Evolutionary conservation across 345 rosid genomes (phyloP), one percentile per base, ranked within the genome.

Genomic region (Pugionium dolabratum): DNA sequence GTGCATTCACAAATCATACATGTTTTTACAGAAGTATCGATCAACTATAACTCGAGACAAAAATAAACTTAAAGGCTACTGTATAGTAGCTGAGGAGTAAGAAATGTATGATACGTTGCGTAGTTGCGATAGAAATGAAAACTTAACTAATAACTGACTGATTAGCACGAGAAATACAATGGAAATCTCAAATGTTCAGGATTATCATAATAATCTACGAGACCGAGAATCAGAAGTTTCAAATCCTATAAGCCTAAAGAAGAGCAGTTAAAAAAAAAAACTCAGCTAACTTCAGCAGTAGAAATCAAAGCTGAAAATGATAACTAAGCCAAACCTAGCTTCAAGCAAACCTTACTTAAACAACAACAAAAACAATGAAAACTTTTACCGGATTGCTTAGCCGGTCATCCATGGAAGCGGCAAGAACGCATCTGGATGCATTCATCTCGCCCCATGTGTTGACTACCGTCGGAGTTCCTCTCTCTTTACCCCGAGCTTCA

Each of bases 381-480:
- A 55, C 57, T 55, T 44, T 49, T 48, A 89, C 93, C 9, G 98
- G 95, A 46, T 87, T 79, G 4, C 64, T 70, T 60, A 58, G 47
- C 36, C 82, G 37, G 75, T 85, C 96, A 64, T 90, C 80, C 40
- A 90, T 72, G 27, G 93, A 88, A 72, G 92, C 88, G 5, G 87
- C 89, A 43, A 90, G 81, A 67, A 88, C 81, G 55, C 79, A 76
- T 11, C 78, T 83, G 26, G 93, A 78, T 4, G 89, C 50, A 54
- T 86, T 91, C 44, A 89, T 89, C 31, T 82, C 85, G 9, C 99
- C 96, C 97, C 99, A 90, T 74, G 89, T 83, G 57, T 90, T 86
- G 6, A 90, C 96, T 31, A 90, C 93, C 48, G 80, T 79, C 27
- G 93, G 82, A 54, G 52, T 72, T 31, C 80, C 82, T 57, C 81